Evolutionary conservation across 83 land plant species (phyloP).

Genomic region (Picea abies): DNA sequence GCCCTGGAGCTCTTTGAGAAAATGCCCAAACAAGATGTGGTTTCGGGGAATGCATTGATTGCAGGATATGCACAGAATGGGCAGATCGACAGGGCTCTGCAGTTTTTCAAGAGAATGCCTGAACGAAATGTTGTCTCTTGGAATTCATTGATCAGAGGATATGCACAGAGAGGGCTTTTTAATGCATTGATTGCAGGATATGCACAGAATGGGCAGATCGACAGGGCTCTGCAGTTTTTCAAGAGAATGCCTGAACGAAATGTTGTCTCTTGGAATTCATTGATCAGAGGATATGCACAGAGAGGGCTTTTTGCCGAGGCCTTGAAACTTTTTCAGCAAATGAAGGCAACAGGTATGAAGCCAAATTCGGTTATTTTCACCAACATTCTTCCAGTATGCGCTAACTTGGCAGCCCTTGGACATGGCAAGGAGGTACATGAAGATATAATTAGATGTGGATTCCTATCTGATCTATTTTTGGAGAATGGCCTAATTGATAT

Average conservation of each 20-base stretch:
- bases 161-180: slow-evolving; percentile 23
- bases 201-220: background rate
- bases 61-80: background rate
- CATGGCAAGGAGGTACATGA: background rate
- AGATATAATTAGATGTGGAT: background rate
- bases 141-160: slow-evolving; percentile 23
- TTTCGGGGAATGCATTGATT: background rate
- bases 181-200: no score
- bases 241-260: slow-evolving; percentile 7
- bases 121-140: slow-evolving; percentile 15
- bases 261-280: slow-evolving; percentile 19
- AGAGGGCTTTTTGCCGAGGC: slow-evolving; percentile 17
- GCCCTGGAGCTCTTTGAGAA: slow-evolving; percentile 34
- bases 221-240: slow-evolving; percentile 22
- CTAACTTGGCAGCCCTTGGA: slow-evolving; percentile 9
- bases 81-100: slow-evolving; percentile 9
- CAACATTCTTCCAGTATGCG: slow-evolving; percentile 21
- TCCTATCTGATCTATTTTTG: background rate
- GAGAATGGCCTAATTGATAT: background rate
- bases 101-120: slow-evolving; percentile 16
- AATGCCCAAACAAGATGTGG: background rate
- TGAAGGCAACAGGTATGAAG: slow-evolving; percentile 14
- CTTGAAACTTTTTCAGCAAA: slow-evolving; percentile 12
- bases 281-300: slow-evolving; percentile 28
- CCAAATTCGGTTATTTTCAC: slow-evolving; percentile 18